phyloP scores from a whole-genome alignment of 1,284 basidiomycete species.

The Omphalotus olearius region DNA sequence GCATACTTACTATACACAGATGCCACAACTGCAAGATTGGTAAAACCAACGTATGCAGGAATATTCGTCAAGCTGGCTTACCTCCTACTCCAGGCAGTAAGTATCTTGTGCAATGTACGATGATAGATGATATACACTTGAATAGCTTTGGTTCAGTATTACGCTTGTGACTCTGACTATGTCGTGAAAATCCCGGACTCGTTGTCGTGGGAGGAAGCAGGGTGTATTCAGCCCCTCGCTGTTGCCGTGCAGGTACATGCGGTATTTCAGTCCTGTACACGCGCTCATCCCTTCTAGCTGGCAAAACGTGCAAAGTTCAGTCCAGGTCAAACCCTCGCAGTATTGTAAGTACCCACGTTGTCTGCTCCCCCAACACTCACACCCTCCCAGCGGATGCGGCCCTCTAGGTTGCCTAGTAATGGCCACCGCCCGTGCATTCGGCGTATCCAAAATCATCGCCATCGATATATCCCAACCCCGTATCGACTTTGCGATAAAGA shows the following conservation, averaged over 20 bases:
- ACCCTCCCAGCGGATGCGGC: constrained; percentile 28
- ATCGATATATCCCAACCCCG: constrained; percentile 51
- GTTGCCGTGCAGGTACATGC: constrained; percentile 16
- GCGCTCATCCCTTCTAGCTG: constrained; percentile 6
- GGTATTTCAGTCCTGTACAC: background rate
- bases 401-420: constrained; percentile 55
- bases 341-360: constrained; percentile 15
- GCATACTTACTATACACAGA: constrained; percentile 1
- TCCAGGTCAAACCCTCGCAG: constrained; percentile 17
- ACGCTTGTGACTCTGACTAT: constrained; percentile 16
- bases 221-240: constrained; percentile 20
- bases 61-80: constrained; percentile 17
- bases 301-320: constrained; percentile 17
- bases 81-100: constrained; percentile 17
- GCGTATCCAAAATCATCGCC: constrained; percentile 40
- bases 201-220: constrained; percentile 19
- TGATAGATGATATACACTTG: background rate
- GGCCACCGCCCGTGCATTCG: constrained; percentile 51
- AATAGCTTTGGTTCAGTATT: constrained; percentile 17
- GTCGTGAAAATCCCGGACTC: constrained; percentile 18
- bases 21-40: constrained; percentile 19
- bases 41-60: constrained; percentile 18
- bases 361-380: background rate
- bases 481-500: constrained; percentile 48
- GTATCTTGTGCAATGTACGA: background rate